Conservation (phyloP, 2,329 filamentous ascomycete species). For the Colletotrichum lentis region DNA sequence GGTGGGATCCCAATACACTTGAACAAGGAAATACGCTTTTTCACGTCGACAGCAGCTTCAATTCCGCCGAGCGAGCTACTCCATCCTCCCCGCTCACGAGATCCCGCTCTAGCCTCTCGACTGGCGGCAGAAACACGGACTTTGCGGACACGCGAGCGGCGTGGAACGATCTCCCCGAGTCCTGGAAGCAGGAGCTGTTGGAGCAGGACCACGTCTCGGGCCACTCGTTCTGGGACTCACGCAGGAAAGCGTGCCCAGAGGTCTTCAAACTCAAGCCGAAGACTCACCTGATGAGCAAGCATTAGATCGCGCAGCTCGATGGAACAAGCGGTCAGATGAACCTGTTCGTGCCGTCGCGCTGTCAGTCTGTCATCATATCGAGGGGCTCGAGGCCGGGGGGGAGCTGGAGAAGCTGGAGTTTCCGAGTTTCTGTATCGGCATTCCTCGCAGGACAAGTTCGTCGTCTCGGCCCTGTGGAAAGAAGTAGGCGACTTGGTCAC, state of each 20-base stretch:
- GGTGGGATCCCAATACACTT: background rate
- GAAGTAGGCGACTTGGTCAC: constrained; percentile 60
- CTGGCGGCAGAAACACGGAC: constrained; percentile 59
- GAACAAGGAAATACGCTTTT: constrained; percentile 58
- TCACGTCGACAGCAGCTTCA: constrained; percentile 65
- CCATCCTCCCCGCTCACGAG: constrained; percentile 58
- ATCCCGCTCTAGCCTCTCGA: constrained; percentile 59
- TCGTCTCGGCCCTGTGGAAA: constrained; percentile 57
- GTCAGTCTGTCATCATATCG: constrained; percentile 62
- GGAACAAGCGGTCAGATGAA: constrained; percentile 61
- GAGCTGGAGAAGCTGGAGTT: constrained; percentile 49
- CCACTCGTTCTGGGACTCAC: constrained; percentile 62
- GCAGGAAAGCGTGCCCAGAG: constrained; percentile 60
- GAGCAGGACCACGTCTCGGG: constrained; percentile 55
- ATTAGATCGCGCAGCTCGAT: constrained; percentile 61
- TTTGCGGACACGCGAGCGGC: constrained; percentile 63
- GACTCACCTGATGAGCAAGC: constrained; percentile 51
- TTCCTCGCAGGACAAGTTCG: constrained; percentile 57
- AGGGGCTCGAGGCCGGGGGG: constrained; percentile 49
- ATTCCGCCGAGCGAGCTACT: constrained; percentile 62
- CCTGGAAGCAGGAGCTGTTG: constrained; percentile 47
- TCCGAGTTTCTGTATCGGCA: constrained; percentile 58
- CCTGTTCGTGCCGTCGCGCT: constrained; percentile 61
- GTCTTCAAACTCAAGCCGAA: constrained; percentile 58
- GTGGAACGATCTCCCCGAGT: constrained; percentile 54